Evolutionary conservation across 164 flowering plant species (phyloP).

Genomic region (Umbilicus rupestris): DNA sequence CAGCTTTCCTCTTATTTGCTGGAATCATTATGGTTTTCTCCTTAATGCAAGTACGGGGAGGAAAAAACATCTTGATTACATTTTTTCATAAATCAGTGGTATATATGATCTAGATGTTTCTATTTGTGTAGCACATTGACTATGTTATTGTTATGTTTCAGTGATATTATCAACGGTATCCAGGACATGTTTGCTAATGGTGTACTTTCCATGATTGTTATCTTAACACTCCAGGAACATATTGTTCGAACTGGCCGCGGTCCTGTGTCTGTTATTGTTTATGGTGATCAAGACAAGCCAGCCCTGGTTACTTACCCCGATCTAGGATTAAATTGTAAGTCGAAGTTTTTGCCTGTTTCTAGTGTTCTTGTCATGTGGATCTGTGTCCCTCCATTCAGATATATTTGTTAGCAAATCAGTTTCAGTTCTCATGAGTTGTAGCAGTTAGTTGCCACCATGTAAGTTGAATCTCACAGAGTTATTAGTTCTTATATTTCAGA

Average conservation of each 20-base stretch:
- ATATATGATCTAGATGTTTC: background rate
- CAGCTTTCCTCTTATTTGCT: background rate
- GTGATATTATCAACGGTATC: background rate
- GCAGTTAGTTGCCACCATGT: conserved; percentile 4
- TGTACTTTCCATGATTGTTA: conserved; percentile 2
- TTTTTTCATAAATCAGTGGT: background rate
- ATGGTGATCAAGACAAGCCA: conserved; percentile 68
- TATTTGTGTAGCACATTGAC: background rate
- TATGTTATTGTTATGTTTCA: background rate
- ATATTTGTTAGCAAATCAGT: too few relatives aligned
- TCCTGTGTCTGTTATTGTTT: conserved; percentile 44
- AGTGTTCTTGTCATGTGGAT: background rate
- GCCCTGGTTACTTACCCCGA: conserved; percentile 65
- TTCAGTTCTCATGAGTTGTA: conserved; percentile 7
- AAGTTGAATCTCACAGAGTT: background rate
- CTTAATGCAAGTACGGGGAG: background rate
- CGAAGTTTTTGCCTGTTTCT: conserved; percentile 9
- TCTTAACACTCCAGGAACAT: conserved; percentile 33
- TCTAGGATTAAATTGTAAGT: conserved; percentile 62
- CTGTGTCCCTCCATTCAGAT: background rate
- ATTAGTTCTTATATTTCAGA: conserved; percentile 21
- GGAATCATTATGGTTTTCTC: background rate
- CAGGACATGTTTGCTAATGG: background rate
- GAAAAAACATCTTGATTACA: background rate
- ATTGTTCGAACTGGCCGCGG: conserved; percentile 51